Percentiles rank a stretch among this genome's conserved stretches.
These are phyloP conservation scores for Elymus sibiricus DNA, from an alignment of 176 grass and related monocot species.

Conservation along the genomic window DNA sequence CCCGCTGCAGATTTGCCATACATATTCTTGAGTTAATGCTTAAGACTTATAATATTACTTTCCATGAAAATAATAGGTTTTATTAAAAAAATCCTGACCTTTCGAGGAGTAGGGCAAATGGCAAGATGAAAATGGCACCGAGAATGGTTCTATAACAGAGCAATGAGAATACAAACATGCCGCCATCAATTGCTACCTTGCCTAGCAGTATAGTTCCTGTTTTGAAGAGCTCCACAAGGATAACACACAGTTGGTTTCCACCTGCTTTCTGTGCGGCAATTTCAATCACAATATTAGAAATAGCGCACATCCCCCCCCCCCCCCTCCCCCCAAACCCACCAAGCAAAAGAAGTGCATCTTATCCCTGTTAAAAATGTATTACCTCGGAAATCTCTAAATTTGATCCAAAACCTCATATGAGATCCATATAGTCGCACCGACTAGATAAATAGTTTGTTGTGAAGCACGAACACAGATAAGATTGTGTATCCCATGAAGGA, in stretches of 20 bases:
- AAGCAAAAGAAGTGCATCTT: too few relatives aligned
- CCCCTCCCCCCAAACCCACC: background rate
- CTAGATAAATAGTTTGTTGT: too few relatives aligned
- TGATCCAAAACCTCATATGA: too few relatives aligned
- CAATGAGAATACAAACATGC: background rate
- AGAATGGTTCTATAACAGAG: background rate
- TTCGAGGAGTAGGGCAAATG: background rate
- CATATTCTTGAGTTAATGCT: background rate
- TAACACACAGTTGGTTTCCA: background rate
- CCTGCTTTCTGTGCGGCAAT: background rate
- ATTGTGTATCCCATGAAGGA: too few relatives aligned
- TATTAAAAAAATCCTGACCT: background rate
- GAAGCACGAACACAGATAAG: too few relatives aligned
- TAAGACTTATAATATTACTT: background rate
- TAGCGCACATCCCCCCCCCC: too few relatives aligned
- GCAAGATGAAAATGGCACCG: background rate
- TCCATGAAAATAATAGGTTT: background rate
- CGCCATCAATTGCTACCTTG: background rate
- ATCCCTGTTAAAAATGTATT: too few relatives aligned
- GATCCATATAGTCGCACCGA: too few relatives aligned
- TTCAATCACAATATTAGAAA: background rate
- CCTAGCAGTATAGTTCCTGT: background rate
- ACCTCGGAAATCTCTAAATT: too few relatives aligned
- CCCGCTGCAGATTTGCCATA: background rate
- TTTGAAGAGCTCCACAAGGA: background rate